Evolutionary conservation across 1,284 basidiomycete genomes (phyloP).

Genomic region (Laetiporus sulphureus): DNA sequence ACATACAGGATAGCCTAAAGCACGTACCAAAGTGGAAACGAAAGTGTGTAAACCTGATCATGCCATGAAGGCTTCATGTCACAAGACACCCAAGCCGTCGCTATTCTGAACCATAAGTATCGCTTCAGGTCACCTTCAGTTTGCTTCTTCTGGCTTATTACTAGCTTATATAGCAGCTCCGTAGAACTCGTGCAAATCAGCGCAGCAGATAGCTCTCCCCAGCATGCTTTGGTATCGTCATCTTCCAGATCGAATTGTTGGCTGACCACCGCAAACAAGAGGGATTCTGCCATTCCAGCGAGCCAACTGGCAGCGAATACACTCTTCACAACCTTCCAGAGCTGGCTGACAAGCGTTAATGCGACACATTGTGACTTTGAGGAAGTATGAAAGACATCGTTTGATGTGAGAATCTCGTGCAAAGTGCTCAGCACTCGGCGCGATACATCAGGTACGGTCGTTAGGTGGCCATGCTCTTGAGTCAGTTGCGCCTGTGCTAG

Average conservation of each 20-base stretch:
- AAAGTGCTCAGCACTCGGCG: slow-evolving; percentile 17
- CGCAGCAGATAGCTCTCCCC: slow-evolving; percentile 40
- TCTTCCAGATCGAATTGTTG: slow-evolving; percentile 32
- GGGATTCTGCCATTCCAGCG: slow-evolving; percentile 31
- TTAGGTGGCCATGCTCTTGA: slow-evolving; percentile 30
- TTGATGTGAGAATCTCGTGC: slow-evolving; percentile 18
- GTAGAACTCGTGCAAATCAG: slow-evolving; percentile 29
- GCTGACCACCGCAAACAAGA: slow-evolving; percentile 37
- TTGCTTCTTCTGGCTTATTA: slow-evolving; percentile 5
- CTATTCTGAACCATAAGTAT: slow-evolving; percentile 27
- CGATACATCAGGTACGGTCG: slow-evolving; percentile 27
- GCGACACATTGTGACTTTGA: slow-evolving; percentile 25
- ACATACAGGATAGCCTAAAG: neutral
- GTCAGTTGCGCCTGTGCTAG: slow-evolving; percentile 40
- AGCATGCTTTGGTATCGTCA: slow-evolving; percentile 29
- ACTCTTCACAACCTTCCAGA: slow-evolving; percentile 45
- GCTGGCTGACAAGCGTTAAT: slow-evolving; percentile 30
- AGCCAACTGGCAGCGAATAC: slow-evolving; percentile 36
- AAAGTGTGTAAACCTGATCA: slow-evolving; percentile 36
- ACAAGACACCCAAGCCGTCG: slow-evolving; percentile 13
- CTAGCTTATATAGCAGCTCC: slow-evolving; percentile 18
- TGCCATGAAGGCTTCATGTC: slow-evolving; percentile 23
- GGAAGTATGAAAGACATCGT: neutral
- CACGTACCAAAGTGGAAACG: slow-evolving; percentile 36
- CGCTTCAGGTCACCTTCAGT: slow-evolving; percentile 8